Conservation (phyloP, 2,329 filamentous ascomycete species). For the Diplodia intermedia region DNA sequence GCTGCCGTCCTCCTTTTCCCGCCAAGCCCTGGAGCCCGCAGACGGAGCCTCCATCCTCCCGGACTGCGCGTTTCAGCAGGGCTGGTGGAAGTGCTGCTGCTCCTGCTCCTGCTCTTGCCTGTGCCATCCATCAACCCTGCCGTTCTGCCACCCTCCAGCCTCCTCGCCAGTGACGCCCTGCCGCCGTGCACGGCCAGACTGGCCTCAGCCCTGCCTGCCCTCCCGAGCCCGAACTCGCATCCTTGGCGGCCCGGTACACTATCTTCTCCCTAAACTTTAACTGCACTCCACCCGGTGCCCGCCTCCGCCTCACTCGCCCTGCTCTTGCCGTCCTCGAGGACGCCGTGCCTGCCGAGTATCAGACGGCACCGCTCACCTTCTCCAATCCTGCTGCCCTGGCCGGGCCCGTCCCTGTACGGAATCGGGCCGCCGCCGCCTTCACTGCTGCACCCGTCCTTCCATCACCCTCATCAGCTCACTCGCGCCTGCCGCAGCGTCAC, state of each 20-base stretch:
- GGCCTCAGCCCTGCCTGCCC: conserved; percentile 5
- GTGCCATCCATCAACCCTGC: not conserved
- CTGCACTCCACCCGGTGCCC: conserved; percentile 23
- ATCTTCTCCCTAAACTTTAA: conserved; percentile 31
- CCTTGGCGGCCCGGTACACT: conserved; percentile 22
- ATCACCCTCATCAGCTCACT: not conserved
- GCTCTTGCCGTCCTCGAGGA: not conserved
- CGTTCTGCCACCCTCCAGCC: not conserved
- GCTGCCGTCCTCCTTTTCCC: conserved; percentile 8
- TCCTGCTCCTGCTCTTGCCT: not conserved
- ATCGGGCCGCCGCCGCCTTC: conserved; percentile 16
- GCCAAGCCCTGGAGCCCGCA: not conserved
- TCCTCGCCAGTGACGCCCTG: conserved; percentile 1
- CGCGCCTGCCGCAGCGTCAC: not conserved
- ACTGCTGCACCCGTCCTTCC: not conserved
- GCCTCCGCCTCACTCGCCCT: conserved; percentile 4
- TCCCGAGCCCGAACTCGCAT: conserved; percentile 6
- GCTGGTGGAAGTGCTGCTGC: conserved; percentile 1
- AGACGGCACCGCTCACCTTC: not conserved
- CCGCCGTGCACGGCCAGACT: conserved; percentile 20
- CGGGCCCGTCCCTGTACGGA: conserved; percentile 3
- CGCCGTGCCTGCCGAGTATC: not conserved
- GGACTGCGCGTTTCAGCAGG: not conserved
- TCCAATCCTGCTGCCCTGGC: not conserved
- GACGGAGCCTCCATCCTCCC: conserved; percentile 1